Conservation (phyloP, 371 early-diverging fungal species). For the Rhizopus stolonifer region DNA sequence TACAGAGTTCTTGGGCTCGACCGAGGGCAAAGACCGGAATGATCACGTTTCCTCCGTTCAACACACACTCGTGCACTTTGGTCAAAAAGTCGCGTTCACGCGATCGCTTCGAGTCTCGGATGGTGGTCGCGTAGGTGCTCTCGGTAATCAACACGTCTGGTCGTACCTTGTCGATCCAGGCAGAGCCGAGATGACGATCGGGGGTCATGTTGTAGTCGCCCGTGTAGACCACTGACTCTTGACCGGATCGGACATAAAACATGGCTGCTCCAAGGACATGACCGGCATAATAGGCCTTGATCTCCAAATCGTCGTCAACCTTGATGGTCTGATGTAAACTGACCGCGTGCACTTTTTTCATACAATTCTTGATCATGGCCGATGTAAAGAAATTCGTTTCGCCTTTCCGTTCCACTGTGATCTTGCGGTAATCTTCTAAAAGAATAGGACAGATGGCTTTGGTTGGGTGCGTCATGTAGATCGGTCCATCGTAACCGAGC, state of each 20-base stretch:
- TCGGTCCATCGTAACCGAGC: constrained; percentile 92
- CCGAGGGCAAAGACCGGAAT: constrained; percentile 97
- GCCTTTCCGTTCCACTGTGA: constrained; percentile 82
- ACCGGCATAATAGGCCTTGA: constrained; percentile 95
- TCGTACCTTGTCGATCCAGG: constrained; percentile 88
- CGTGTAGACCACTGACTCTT: constrained; percentile 91
- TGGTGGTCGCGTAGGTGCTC: constrained; percentile 94
- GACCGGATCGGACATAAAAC: constrained; percentile 84
- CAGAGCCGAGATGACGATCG: constrained; percentile 92
- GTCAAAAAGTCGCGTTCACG: constrained; percentile 92
- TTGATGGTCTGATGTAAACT: constrained; percentile 86
- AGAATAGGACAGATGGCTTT: constrained; percentile 92
- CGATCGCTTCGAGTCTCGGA: constrained; percentile 90
- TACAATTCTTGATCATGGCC: constrained; percentile 82
- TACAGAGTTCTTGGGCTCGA: constrained; percentile 95
- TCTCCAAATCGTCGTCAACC: constrained; percentile 81
- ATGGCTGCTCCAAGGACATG: constrained; percentile 99
- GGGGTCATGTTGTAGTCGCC: constrained; percentile 99
- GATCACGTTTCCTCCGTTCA: constrained; percentile 89
- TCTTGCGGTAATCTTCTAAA: constrained; percentile 91
- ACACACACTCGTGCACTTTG: constrained; percentile 87
- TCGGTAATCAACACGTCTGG: constrained; percentile 95
- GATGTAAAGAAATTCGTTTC: constrained; percentile 87
- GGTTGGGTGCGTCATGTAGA: constrained; percentile 97
- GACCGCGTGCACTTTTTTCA: constrained; percentile 89